phyloP scores from a whole-genome alignment of 441 rosid genomes.

The Raphanus hybrid region DNA sequence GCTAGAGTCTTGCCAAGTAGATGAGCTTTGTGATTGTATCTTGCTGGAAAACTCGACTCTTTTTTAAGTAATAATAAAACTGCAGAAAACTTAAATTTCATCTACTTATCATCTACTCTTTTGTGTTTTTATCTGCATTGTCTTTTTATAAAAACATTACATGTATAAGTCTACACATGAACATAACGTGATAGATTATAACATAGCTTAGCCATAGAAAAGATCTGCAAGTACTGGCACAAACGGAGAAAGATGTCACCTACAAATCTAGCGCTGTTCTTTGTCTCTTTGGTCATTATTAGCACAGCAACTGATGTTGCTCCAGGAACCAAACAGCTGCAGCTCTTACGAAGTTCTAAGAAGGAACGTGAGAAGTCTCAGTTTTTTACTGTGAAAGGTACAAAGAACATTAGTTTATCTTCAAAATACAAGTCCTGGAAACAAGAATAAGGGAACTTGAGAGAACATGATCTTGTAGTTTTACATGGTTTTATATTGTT shows the following conservation, averaged over 20 bases:
- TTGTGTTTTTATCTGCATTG: conserved; percentile 30
- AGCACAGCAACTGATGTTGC: conserved; percentile 1
- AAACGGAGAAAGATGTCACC: conserved; percentile 27
- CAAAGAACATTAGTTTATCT: neutral
- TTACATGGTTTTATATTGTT: conserved; percentile 22
- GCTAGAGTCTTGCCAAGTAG: conserved; percentile 31
- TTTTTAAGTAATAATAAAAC: conserved; percentile 35
- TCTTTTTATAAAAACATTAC: neutral
- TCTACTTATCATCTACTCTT: conserved; percentile 36
- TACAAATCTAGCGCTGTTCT: conserved; percentile 14
- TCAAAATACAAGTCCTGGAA: neutral
- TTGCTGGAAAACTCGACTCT: conserved; percentile 6
- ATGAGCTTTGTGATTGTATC: conserved; percentile 40
- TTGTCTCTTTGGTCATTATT: conserved; percentile 24
- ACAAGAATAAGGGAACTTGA: neutral
- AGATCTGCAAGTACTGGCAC: conserved; percentile 13
- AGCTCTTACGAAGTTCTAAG: neutral
- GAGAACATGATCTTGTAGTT: neutral
- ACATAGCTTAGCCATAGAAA: conserved; percentile 1
- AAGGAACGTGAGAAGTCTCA: conserved; percentile 22
- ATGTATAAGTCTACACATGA: conserved; percentile 27
- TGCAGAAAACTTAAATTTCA: conserved; percentile 10
- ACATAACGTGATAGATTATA: conserved; percentile 2
- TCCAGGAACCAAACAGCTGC: conserved; percentile 7
- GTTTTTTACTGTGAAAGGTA: conserved; percentile 33